Evolutionary conservation across 2,329 filamentous ascomycete genomes (phyloP).

Genomic region (Hypocrella siamensis): DNA sequence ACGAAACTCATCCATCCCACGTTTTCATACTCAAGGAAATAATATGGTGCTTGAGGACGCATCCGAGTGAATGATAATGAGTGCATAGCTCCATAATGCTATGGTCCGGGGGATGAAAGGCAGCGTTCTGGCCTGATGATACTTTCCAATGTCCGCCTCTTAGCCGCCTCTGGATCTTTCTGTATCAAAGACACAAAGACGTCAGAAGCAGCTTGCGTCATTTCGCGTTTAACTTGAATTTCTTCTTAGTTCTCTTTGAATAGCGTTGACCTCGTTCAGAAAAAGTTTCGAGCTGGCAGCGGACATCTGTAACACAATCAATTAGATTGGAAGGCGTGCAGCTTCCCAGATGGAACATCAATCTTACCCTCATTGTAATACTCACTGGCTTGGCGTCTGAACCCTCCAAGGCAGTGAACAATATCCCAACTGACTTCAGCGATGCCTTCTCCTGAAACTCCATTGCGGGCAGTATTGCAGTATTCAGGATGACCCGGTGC

Average conservation of each 20-base stretch:
- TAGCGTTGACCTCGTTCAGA: constrained; percentile 29
- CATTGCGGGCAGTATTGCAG: constrained; percentile 62
- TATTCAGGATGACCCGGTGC: constrained; percentile 75
- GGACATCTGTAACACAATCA: constrained; percentile 28
- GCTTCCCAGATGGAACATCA: neutral
- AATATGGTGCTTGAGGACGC: no score
- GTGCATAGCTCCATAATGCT: no score
- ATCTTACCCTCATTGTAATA: constrained; percentile 44
- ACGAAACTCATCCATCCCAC: no score
- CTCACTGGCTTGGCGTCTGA: constrained; percentile 36
- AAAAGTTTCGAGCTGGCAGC: constrained; percentile 36
- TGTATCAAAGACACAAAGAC: no score
- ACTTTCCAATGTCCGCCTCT: no score
- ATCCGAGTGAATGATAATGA: no score
- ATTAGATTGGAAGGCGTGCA: no score
- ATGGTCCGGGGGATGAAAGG: no score
- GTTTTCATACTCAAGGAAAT: no score
- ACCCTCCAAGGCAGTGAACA: constrained; percentile 49
- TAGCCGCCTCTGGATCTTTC: no score
- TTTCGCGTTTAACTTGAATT: constrained; percentile 9
- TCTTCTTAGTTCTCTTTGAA: constrained; percentile 34
- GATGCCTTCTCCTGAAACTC: constrained; percentile 63
- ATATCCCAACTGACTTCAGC: constrained; percentile 53
- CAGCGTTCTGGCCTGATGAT: no score
- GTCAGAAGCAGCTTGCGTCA: no score